Conservation (phyloP, 1,284 basidiomycete genomes). For the Fomitopsis schrenkii region DNA sequence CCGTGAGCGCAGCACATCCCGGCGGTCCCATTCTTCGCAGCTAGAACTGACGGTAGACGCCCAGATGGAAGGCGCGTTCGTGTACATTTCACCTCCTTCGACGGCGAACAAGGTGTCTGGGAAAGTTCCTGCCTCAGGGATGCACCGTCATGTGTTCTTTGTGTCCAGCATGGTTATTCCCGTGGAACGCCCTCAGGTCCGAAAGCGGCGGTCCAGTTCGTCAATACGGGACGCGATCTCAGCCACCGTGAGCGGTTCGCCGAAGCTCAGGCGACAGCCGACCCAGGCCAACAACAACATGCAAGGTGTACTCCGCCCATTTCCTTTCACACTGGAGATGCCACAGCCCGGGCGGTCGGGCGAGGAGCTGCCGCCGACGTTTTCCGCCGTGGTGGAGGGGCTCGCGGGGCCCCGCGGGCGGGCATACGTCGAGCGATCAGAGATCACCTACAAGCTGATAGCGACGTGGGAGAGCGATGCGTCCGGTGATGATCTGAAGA, state of each 20-base stretch:
- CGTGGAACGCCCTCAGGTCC: constrained; percentile 28
- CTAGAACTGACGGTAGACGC: background rate
- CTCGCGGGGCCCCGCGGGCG: constrained; percentile 26
- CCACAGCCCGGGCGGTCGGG: constrained; percentile 44
- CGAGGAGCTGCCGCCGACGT: constrained; percentile 61
- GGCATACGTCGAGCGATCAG: constrained; percentile 37
- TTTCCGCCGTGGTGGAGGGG: constrained; percentile 31
- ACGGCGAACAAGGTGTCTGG: constrained; percentile 25
- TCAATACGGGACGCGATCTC: constrained; percentile 48
- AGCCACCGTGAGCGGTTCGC: constrained; percentile 30
- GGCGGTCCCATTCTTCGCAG: background rate
- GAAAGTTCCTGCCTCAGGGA: constrained; percentile 23
- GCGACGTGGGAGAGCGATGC: constrained; percentile 53
- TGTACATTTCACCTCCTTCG: constrained; percentile 39
- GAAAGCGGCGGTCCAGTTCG: constrained; percentile 35
- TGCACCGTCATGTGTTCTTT: constrained; percentile 53
- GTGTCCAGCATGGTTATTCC: constrained; percentile 47
- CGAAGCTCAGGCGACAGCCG: constrained; percentile 20
- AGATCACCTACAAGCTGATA: constrained; percentile 51
- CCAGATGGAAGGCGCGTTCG: constrained; percentile 62
- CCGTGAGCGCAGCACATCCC: constrained; percentile 34
- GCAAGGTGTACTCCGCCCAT: constrained; percentile 31
- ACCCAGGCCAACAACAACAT: constrained; percentile 19
- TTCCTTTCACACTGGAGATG: constrained; percentile 56
- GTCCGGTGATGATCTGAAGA: constrained; percentile 36